Evolutionary conservation across 2,329 filamentous ascomycete species (phyloP), one percentile per base, ranked within the genome.

Genomic region (Penicillium aurantiogriseum): DNA sequence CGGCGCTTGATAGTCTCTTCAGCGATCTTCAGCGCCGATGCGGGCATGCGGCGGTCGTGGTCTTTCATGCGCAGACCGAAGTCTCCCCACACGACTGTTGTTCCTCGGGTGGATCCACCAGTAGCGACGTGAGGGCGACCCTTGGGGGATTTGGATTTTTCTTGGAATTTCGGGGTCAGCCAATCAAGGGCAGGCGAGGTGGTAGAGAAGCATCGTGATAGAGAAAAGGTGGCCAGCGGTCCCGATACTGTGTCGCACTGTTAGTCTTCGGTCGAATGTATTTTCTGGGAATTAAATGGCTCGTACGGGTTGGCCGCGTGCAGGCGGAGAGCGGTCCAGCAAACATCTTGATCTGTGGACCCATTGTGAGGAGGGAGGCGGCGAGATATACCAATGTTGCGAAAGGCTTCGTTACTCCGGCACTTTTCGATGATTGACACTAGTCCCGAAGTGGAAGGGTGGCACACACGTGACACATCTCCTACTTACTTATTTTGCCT

Each of bases 81-180:
- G 75, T 97, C 92, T 54, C 94, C 94, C 91, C 92, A 97, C 56
- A 95, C 87, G 21, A 99, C 89, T 0, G 93, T 97, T 36, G 94
- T 99, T 66, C 94, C 94, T 74, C 95, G 92, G 36, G 84, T 87
- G 54, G 90, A 95, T 60, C 94, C 94, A 61, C 94, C 94, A 0
- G 92, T 99, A 25, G 90, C 85, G 48, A 97, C 92, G 67, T 91
- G 86, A 49, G 90, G 88, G 2, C 92, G 86, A 39, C 93, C 94
- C 79, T 97, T 97, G 63, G 84, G 84, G 66, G 92, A 92, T 81
- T 95, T 96, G 75, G 90, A 91, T 71, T 86, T 88, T 73, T 91
- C 92, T 63, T 90, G 86, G 67, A 88, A 78, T 68, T 85, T 88
- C 35, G 93, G 93, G 57, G 90, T 84, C 47, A 97, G 88, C 92